Base-by-base conservation (phyloP, 441 rosid species). In the Adansonia grandidieri region DNA sequence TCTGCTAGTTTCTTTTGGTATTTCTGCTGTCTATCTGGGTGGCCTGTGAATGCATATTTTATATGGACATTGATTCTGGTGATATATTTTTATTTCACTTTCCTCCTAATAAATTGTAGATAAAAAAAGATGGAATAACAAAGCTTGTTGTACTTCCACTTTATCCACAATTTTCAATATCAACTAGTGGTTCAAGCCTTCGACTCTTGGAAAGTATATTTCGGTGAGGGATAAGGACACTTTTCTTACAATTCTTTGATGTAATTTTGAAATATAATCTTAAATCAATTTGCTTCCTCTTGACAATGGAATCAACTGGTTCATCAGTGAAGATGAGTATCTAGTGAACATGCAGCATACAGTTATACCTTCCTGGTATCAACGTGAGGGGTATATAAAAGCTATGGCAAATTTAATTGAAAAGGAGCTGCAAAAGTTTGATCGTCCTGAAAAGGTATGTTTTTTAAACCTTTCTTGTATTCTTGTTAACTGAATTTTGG, bases 301-400 rank as follows among this genome's bases (percentile, higher is more conserved):
- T 28, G 64, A 74, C 72, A n/a, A 74, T 37, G 14, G 74, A 54
- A 78, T 81, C 65, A 45, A 66, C 81, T 70, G 80, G 7, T 80
- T 78, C 70, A 7, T 74, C 87, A 96, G 99, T 89, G 97, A 94
- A 79, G 99, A 96, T 84, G 99, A 94, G 77, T 96, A 94, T 85
- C 94, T 96, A 58, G 98, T 92, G 65, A 96, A 92, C 88, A 96
- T 96, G 99, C 98, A 92, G 82, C 99, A 96, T 79, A 96, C 98
- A 2, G 98, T 96, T 78, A 96, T 96, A 80, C 99, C 99, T 68
- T 96, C 99, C 2, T 96, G 99, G 99, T 96, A 96, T 82, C 99
- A 96, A 83, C 96, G 99, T 32, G 97, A 96, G 78, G 99, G 99
- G 65, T 96, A 96, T 82, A 90, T 92, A 78, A 94, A 88, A 79